phyloP scores from a whole-genome alignment of 306 rosid species.

The Hippophae rhamnoides region DNA sequence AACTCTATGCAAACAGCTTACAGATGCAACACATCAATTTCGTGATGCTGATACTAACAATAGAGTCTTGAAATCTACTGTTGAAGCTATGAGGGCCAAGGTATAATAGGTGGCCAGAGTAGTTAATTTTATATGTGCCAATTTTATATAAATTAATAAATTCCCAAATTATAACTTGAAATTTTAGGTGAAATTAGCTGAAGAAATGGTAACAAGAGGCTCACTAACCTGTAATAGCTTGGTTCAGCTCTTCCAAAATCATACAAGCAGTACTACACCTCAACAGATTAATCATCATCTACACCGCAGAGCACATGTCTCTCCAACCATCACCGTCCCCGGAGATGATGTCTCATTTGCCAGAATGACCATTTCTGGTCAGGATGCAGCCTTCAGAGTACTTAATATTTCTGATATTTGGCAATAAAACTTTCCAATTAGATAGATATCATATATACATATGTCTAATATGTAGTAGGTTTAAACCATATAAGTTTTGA shows the following conservation, averaged over 20 bases:
- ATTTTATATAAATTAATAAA: too few relatives aligned
- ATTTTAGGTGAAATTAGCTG: slow-evolving; percentile 84
- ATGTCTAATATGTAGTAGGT: too few relatives aligned
- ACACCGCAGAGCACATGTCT: slow-evolving; percentile 36
- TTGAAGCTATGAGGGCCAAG: slow-evolving; percentile 96
- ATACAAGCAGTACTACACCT: slow-evolving; percentile 23
- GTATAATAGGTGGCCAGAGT: slow-evolving; percentile 1
- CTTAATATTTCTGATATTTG: slow-evolving; percentile 34
- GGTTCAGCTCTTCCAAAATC: slow-evolving; percentile 51
- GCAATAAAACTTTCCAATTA: slow-evolving; percentile 12
- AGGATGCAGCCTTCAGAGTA: slow-evolving; percentile 34
- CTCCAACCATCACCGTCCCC: slow-evolving; percentile 47
- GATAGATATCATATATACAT: background rate
- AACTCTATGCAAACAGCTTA: slow-evolving; percentile 45
- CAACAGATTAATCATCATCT: slow-evolving; percentile 29
- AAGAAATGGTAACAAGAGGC: slow-evolving; percentile 77
- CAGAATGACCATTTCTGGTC: slow-evolving; percentile 34
- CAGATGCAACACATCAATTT: slow-evolving; percentile 55
- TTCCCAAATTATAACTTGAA: background rate
- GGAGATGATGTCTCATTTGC: slow-evolving; percentile 42
- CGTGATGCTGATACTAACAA: slow-evolving; percentile 66
- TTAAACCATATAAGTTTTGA: too few relatives aligned
- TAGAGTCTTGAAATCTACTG: slow-evolving; percentile 69
- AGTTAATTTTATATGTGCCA: too few relatives aligned
- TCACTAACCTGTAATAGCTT: slow-evolving; percentile 35